Evolutionary conservation across 2,329 filamentous ascomycete species (phyloP).

Genomic region (Fusarium sp.): DNA sequence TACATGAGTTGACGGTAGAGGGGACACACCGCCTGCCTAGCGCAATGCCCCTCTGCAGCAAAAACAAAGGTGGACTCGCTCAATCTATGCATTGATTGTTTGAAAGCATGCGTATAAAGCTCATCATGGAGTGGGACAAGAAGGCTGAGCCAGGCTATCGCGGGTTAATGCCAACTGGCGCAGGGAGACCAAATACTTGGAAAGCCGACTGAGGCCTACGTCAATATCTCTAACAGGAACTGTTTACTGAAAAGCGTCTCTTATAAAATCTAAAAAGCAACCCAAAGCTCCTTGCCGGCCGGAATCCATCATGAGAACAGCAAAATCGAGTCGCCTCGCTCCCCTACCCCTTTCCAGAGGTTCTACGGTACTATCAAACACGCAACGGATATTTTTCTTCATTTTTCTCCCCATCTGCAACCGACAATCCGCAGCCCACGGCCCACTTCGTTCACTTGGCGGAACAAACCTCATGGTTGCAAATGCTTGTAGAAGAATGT

Average conservation of each 20-base stretch:
- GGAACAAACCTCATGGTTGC: constrained; percentile 20
- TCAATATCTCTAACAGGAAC: background rate
- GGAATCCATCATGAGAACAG: constrained; percentile 35
- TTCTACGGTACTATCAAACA: constrained; percentile 34
- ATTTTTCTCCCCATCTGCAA: background rate
- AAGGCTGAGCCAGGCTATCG: too few relatives aligned
- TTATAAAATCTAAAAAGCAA: constrained; percentile 41
- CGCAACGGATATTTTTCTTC: background rate
- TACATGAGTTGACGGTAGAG: background rate
- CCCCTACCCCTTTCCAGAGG: constrained; percentile 33
- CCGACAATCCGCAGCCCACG: background rate
- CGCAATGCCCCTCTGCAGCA: too few relatives aligned
- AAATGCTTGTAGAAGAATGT: constrained; percentile 75
- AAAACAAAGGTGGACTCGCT: too few relatives aligned
- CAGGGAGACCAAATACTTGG: background rate
- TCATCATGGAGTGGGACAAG: too few relatives aligned
- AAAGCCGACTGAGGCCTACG: background rate
- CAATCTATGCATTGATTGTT: too few relatives aligned
- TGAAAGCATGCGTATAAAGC: too few relatives aligned
- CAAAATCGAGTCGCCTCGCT: constrained; percentile 49
- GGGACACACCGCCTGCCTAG: background rate
- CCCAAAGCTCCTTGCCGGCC: constrained; percentile 38
- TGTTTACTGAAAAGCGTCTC: constrained; percentile 17
- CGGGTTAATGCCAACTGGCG: too few relatives aligned
- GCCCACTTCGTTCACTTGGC: background rate